Conservation (phyloP, 2,329 filamentous ascomycete genomes). For the Parafenestella ontariensis region DNA sequence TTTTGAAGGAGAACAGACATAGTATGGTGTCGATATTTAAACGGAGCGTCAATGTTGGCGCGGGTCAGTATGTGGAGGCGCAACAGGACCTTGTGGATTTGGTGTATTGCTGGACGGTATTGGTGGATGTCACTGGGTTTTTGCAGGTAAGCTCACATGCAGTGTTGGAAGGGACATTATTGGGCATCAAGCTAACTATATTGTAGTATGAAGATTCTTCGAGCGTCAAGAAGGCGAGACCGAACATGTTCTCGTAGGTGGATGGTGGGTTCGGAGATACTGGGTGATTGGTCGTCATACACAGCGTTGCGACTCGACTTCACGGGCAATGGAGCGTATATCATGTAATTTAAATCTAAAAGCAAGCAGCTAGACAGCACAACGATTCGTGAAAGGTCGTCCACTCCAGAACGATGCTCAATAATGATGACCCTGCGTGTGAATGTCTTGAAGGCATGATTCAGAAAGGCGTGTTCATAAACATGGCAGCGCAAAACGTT, state of each 20-base stretch:
- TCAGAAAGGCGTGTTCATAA: too few species aligned
- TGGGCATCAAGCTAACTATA: constrained; percentile 13
- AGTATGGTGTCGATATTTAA: constrained; percentile 91
- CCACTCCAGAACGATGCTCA: neutral
- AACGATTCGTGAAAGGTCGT: neutral
- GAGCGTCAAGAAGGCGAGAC: constrained; percentile 26
- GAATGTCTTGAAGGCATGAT: too few species aligned
- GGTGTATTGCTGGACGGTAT: constrained; percentile 82
- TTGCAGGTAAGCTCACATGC: constrained; percentile 69
- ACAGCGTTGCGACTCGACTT: neutral
- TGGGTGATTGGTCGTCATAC: neutral
- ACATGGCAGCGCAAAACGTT: too few species aligned
- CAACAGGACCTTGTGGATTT: constrained; percentile 75
- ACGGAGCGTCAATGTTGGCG: constrained; percentile 79
- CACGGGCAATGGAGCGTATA: neutral
- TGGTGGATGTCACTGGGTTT: constrained; percentile 84
- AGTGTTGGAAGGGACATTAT: neutral
- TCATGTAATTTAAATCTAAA: neutral
- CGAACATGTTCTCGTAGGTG: constrained; percentile 30
- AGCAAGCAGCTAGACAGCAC: neutral
- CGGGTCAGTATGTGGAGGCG: constrained; percentile 58
- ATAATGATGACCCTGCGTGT: neutral
- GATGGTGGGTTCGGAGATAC: neutral
- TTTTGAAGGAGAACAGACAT: constrained; percentile 81
- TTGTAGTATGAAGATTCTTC: constrained; percentile 39